Evolutionary conservation across 768 basidiomycete genomes (phyloP).

Genomic region (Boletus sp.): DNA sequence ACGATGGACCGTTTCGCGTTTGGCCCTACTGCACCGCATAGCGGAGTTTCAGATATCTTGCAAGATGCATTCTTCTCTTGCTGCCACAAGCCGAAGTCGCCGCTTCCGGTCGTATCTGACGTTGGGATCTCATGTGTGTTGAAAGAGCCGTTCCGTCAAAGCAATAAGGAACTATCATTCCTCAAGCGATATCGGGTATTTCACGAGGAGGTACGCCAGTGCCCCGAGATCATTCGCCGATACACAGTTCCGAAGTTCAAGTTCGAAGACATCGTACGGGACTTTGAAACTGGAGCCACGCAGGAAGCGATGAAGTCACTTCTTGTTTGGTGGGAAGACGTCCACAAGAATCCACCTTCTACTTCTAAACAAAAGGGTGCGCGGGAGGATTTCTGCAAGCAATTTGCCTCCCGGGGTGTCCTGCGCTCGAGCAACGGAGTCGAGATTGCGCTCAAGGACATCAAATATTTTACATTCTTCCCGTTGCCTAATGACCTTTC

Average conservation of each 20-base stretch:
- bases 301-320: slow-evolving; percentile 6
- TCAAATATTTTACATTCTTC: slow-evolving; percentile 47
- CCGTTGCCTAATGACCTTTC: slow-evolving; percentile 73
- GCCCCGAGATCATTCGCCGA: slow-evolving; percentile 1
- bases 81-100: background rate
- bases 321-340: slow-evolving; percentile 11
- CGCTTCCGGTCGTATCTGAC: slow-evolving; percentile 14
- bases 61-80: slow-evolving; percentile 16
- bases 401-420: slow-evolving; percentile 46
- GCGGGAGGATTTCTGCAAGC: background rate
- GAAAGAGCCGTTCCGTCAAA: slow-evolving; percentile 2
- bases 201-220: slow-evolving; percentile 3
- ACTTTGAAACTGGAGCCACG: slow-evolving; percentile 10
- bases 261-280: slow-evolving; percentile 5
- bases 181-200: slow-evolving; percentile 4
- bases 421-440: background rate
- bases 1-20: slow-evolving; percentile 84
- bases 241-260: slow-evolving; percentile 6
- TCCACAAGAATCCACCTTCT: background rate
- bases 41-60: slow-evolving; percentile 9
- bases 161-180: slow-evolving; percentile 1
- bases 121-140: slow-evolving; percentile 1
- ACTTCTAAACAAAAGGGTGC: slow-evolving; percentile 8
- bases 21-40: slow-evolving; percentile 27
- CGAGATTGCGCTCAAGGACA: slow-evolving; percentile 49